Evolutionary conservation across 1,284 basidiomycete genomes (phyloP), one percentile per base, ranked within the genome.

Genomic region (Thecaphora thlaspeos): DNA sequence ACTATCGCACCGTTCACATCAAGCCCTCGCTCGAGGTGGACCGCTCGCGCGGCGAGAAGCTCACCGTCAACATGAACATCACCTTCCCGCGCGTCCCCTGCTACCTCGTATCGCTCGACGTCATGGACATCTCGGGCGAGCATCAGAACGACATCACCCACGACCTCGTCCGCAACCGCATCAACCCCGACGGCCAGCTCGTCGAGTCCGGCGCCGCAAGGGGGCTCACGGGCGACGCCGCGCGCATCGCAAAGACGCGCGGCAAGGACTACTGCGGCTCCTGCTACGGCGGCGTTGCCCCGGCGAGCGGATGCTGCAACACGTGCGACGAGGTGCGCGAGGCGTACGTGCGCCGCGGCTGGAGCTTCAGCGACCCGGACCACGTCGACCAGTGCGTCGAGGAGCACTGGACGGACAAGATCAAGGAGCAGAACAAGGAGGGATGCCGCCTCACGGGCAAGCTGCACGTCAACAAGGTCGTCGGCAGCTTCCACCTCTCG

Each of bases 71-170:
- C 74, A 82, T 99, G 81, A 93, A 98, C 76, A 82, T 99, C 53
- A 91, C 90, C 2, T 99, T 98, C 80, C 94, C 95, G 0, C 84
- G 91, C 65, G 92, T 99, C 26, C 95, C 95, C 30, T 99, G 95
- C 80, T 98, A 95, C 81, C 51, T 77, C 19, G 55, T 77, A 23
- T 69, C 65, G 44, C 49, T 98, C 49, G 95, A 98, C 79, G 86
- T 98, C 48, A 95, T 96, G 89, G 95, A 99, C 77, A 95, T 98
- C 60, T 91, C 89, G 52, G 95, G 95, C 24, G 94, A 97, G 81
- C 86, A 88, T 41, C 91, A 95, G 77, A 84, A 87, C 57, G 73
- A 77, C 38, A 67, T 77, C 17, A 61, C 65, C 42, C 94, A 97
- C 79, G 91, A 92, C 75, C 84, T 98, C 56, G 74, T 87, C 54